Evolutionary conservation across 1,284 basidiomycete species (phyloP).

Genomic region (Ceratobasidium sp.): DNA sequence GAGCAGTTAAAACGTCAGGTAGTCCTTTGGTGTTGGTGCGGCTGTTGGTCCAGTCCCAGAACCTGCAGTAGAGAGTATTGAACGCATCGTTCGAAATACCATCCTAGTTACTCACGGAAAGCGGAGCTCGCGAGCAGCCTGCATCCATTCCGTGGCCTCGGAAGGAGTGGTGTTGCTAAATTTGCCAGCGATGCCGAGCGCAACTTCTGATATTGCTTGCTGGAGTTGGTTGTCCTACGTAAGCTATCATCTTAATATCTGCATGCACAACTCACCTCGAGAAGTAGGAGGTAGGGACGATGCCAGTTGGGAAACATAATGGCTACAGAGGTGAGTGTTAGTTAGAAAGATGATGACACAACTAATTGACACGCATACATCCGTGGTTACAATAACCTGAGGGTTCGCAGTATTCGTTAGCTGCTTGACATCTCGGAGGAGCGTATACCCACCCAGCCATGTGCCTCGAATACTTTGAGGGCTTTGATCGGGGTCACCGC

Average conservation of each 20-base stretch:
- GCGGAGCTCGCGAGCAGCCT: constrained; percentile 44
- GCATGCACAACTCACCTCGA: constrained; percentile 18
- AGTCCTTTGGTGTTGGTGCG: constrained; percentile 25
- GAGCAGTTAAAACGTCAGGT: constrained; percentile 17
- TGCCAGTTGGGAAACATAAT: constrained; percentile 44
- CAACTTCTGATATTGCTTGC: constrained; percentile 43
- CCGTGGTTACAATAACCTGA: constrained; percentile 38
- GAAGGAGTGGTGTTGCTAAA: neutral
- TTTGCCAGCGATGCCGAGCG: constrained; percentile 34
- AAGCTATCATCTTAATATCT: too few relatives aligned
- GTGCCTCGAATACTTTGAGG: neutral
- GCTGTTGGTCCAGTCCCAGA: constrained; percentile 46
- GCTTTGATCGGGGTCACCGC: neutral
- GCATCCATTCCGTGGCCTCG: constrained; percentile 34
- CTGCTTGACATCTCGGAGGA: too few relatives aligned
- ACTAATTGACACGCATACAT: neutral
- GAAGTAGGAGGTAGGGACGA: constrained; percentile 34
- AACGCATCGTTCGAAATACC: too few relatives aligned
- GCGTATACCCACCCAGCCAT: neutral
- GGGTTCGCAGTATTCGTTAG: neutral
- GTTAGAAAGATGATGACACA: neutral
- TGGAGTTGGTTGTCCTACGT: neutral
- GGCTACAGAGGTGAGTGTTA: neutral
- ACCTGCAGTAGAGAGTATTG: constrained; percentile 9
- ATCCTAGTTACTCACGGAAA: constrained; percentile 40